Conservation (phyloP, 441 rosid genomes). For the Metrosideros polymorpha region DNA sequence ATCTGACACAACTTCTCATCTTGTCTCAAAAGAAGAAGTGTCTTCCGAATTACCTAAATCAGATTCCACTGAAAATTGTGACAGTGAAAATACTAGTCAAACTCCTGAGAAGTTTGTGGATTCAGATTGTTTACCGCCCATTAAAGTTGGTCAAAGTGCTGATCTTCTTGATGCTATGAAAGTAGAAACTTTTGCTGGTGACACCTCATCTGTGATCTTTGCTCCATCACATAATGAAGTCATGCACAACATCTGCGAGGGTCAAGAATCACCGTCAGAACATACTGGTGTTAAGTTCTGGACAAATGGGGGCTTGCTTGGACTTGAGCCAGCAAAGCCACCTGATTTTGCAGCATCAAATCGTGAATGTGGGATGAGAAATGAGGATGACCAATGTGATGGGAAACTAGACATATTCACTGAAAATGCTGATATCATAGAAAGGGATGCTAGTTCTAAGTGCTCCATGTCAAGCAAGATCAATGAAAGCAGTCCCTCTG, state of each 20-base stretch:
- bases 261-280: constrained; percentile 35
- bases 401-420: constrained; percentile 14
- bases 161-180: constrained; percentile 16
- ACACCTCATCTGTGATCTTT: constrained; percentile 22
- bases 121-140: constrained; percentile 17
- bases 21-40: constrained; percentile 5
- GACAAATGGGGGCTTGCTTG: constrained; percentile 91
- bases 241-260: constrained; percentile 4
- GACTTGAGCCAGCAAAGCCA: constrained; percentile 90
- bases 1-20: constrained; percentile 18
- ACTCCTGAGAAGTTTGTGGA: constrained; percentile 19
- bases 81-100: constrained; percentile 18
- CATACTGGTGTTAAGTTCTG: constrained; percentile 42
- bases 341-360: constrained; percentile 57
- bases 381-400: constrained; percentile 11
- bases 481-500: not conserved
- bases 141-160: constrained; percentile 12
- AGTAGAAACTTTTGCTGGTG: constrained; percentile 15
- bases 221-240: constrained; percentile 22
- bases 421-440: constrained; percentile 19
- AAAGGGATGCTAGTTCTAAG: constrained; percentile 22
- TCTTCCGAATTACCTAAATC: constrained; percentile 10
- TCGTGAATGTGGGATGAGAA: constrained; percentile 13
- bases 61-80: constrained; percentile 13
- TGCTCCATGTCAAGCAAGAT: constrained; percentile 12